These are phyloP conservation scores for Umbelopsis ramanniana DNA, from an alignment of 192 early-diverging fungal species.

Conservation along the genomic window DNA sequence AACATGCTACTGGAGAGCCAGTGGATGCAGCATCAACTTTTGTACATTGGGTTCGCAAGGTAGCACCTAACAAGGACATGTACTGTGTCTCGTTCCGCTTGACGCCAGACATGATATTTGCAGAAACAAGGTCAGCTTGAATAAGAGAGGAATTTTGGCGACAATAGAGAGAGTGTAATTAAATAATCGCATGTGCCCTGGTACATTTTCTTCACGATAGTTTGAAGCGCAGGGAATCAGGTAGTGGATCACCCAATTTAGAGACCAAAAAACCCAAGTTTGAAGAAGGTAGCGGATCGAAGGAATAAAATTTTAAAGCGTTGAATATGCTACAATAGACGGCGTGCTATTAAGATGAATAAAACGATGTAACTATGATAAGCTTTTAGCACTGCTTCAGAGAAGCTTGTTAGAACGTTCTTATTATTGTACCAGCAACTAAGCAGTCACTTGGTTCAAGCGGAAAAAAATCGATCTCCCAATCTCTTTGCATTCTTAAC, in stretches of 20 bases:
- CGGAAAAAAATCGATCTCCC: background rate
- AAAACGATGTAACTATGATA: too few species aligned
- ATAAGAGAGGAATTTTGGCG: background rate
- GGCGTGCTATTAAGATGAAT: background rate
- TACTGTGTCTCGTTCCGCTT: constrained; percentile 89
- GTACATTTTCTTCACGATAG: background rate
- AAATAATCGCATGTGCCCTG: background rate
- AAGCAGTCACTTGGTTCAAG: constrained; percentile 2
- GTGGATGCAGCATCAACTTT: constrained; percentile 36
- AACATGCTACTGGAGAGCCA: constrained; percentile 54
- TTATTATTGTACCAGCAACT: too few species aligned
- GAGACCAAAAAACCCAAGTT: background rate
- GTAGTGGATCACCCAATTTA: background rate
- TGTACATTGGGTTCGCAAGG: constrained; percentile 88
- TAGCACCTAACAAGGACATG: constrained; percentile 99
- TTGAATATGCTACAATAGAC: background rate
- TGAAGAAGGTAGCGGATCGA: background rate
- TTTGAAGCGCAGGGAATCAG: constrained; percentile 12
- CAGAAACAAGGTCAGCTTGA: constrained; percentile 41
- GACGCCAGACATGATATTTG: constrained; percentile 78
- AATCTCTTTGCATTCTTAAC: background rate
- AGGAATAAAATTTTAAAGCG: background rate
- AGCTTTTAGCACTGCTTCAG: too few species aligned
- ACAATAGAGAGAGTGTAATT: background rate
- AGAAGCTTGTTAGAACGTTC: too few species aligned